Conservation (phyloP, 2,329 filamentous ascomycete species). For the Calonectria pseudoreteaudii region DNA sequence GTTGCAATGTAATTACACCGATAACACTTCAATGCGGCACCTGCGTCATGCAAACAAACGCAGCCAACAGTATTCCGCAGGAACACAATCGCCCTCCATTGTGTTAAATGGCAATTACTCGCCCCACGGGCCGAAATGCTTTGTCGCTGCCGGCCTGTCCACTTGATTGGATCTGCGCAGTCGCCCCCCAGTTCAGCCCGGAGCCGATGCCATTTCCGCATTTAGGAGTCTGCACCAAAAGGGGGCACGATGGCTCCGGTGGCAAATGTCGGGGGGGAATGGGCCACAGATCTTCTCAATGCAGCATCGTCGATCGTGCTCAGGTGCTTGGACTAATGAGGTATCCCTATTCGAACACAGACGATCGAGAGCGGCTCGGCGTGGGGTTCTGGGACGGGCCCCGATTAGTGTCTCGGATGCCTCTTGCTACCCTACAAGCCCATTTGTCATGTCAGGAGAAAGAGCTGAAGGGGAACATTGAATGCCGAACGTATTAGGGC, state of each 20-base stretch:
- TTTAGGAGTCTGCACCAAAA: neutral
- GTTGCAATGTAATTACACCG: neutral
- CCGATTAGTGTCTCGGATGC: neutral
- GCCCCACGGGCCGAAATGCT: constrained; percentile 16
- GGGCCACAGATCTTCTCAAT: neutral
- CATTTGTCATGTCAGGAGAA: neutral
- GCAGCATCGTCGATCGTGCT: neutral
- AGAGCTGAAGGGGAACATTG: no score
- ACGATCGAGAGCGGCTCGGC: neutral
- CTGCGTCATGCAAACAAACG: neutral
- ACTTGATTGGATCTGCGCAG: constrained; percentile 6
- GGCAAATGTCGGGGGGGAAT: neutral
- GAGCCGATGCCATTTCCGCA: neutral
- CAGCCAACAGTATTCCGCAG: neutral
- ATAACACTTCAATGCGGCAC: neutral
- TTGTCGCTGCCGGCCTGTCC: neutral
- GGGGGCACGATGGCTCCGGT: neutral
- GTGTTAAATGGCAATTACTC: neutral
- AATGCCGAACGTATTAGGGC: neutral
- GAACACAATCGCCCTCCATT: neutral
- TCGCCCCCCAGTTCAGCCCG: constrained; percentile 1
- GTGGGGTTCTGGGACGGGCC: neutral
- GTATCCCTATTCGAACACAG: neutral
- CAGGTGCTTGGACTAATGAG: neutral
- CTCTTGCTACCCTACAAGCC: neutral